Conservation (phyloP, 2,329 filamentous ascomycete genomes). For the Aspergillus ochraceus region DNA sequence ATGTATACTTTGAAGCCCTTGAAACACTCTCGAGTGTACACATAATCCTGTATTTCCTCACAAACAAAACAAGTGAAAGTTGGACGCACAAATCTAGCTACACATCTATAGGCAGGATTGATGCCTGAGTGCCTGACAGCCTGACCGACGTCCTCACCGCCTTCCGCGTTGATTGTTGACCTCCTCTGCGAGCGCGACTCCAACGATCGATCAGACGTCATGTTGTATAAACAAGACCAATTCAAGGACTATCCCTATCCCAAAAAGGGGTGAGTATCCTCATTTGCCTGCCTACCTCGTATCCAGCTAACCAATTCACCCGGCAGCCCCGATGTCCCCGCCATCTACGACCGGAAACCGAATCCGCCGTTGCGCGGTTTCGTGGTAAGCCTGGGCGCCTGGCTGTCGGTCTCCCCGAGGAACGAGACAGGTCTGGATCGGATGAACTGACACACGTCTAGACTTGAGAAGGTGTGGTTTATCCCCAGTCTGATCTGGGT, state of each 20-base stretch:
- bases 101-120: not conserved
- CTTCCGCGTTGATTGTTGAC: not conserved
- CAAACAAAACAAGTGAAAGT: too few species aligned
- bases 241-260: constrained; percentile 1
- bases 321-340: constrained; percentile 4
- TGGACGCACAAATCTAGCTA: too few species aligned
- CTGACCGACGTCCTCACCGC: not conserved
- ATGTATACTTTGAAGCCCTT: too few species aligned
- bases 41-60: too few species aligned
- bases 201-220: not conserved
- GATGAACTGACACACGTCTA: constrained; percentile 18
- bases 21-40: too few species aligned
- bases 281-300: not conserved
- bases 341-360: constrained; percentile 10
- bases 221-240: constrained; percentile 1
- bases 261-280: not conserved
- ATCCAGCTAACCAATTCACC: not conserved
- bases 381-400: constrained; percentile 6
- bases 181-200: not conserved
- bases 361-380: constrained; percentile 9
- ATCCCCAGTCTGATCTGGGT: constrained; percentile 63
- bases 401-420: constrained; percentile 3
- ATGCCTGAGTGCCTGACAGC: not conserved
- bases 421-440: not conserved
- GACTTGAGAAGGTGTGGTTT: constrained; percentile 54